These are phyloP conservation scores for Talaromyces borbonicus DNA, from an alignment of 495 filamentous ascomycete species.

Conservation along the genomic window DNA sequence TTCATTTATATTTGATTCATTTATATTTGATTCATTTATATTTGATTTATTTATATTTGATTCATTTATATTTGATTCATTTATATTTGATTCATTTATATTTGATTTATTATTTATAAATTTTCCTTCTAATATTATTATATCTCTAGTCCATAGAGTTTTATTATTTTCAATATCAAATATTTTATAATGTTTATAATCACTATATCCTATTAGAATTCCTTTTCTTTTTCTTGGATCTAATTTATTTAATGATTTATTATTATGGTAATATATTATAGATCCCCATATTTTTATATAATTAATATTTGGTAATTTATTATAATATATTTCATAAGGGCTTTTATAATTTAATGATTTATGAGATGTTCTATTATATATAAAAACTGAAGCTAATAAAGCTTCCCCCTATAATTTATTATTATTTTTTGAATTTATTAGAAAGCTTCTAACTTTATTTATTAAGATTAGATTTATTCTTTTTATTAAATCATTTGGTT, in stretches of 20 bases:
- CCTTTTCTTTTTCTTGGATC: background rate
- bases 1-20: too few relatives aligned
- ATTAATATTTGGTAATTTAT: background rate
- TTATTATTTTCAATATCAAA: slow-evolving; percentile 1
- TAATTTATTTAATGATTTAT: slow-evolving; percentile 2
- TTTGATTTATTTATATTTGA: slow-evolving; percentile 1
- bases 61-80: background rate
- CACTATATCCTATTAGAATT: background rate
- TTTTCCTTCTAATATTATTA: background rate
- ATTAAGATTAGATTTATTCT: background rate
- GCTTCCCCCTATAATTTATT: background rate
- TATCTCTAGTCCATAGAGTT: background rate
- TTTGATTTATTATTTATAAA: background rate
- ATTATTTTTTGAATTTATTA: background rate
- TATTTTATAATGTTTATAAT: slow-evolving; percentile 5
- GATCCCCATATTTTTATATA: background rate
- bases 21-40: background rate
- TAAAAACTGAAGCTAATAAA: slow-evolving; percentile 3
- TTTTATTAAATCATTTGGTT: background rate
- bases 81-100: background rate
- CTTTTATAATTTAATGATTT: background rate
- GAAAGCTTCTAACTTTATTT: slow-evolving; percentile 3
- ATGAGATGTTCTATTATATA: slow-evolving; percentile 1
- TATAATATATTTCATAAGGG: slow-evolving; percentile 1
- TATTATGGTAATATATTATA: background rate